Evolutionary conservation across 306 rosid genomes (phyloP), one percentile per base, ranked within the genome.

Genomic region (Rubus idaeus): DNA sequence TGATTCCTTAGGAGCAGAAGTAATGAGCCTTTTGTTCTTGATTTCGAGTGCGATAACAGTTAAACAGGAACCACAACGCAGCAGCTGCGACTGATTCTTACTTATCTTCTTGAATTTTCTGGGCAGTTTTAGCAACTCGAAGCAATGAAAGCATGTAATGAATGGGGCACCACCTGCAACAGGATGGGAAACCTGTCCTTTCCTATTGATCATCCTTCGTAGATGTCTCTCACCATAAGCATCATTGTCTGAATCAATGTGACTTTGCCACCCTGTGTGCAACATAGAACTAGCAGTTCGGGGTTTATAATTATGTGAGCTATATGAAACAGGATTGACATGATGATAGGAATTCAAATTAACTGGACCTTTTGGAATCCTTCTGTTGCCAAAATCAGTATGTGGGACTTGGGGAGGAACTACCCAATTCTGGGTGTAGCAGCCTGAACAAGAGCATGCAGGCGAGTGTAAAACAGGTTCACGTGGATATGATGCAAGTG

Each of bases 11-110:
- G 78, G 73, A 78, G 58, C 67, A 39, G 76, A 53, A 66, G 76
- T 30, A 53, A 75, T 53, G 56, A 87, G 88, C 83, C 76, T 84
- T 79, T 64, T 82, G 42, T 84, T 82, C 70, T 79, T 78, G 14
- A 84, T 66, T 75, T 75, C 60, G 74, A 87, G 30, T 2, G 63
- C 42, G 37, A 84, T 71, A 72, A 84, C 78, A 67, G 83, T 77
- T 20, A 88, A 84, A 79, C 90, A 87, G 68, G 83, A 77, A 70
- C 90, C 90, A 82, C 90, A 87, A 44, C 67, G 86, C 37, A 87
- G 86, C 37, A 87, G 83, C 76, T 74, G 81, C 39, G 71, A 44
- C 80, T 52, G 75, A 81, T 77, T 69, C 39, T 40, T 73, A 51
- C 51, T 62, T 20, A 17, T 41, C 68, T 35, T 79, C 53, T 42